Evolutionary conservation across 2,329 filamentous ascomycete species (phyloP).

Genomic region (Aureobasidium sp.): DNA sequence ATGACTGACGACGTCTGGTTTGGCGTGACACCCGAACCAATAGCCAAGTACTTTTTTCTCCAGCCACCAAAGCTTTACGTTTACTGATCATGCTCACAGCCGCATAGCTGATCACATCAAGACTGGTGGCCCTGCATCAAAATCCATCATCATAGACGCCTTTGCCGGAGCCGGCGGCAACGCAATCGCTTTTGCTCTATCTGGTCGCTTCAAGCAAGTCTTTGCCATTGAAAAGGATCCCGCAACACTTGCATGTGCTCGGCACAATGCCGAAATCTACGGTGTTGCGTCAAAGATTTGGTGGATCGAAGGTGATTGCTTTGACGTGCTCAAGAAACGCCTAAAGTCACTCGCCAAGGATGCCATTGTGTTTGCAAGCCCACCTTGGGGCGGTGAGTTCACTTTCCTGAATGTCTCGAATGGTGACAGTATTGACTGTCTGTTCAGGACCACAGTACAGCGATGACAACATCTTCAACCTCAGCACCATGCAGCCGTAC

Average conservation of each 20-base stretch:
- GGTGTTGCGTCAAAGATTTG: conserved; percentile 71
- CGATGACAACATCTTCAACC: conserved; percentile 66
- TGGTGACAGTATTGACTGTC: neutral
- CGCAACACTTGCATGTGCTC: conserved; percentile 76
- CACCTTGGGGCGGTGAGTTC: conserved; percentile 63
- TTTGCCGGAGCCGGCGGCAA: conserved; percentile 94
- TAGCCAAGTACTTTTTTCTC: conserved; percentile 60
- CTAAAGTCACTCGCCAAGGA: conserved; percentile 43
- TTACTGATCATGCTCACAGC: conserved; percentile 43
- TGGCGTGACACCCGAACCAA: conserved; percentile 87
- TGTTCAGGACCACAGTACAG: conserved; percentile 54
- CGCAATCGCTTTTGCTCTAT: conserved; percentile 84
- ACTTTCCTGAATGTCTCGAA: neutral
- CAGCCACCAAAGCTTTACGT: neutral
- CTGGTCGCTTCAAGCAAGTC: conserved; percentile 70
- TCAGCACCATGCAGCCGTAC: conserved; percentile 85
- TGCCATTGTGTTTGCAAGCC: conserved; percentile 62
- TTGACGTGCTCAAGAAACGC: conserved; percentile 57
- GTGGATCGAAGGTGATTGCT: conserved; percentile 83
- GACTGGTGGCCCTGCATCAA: conserved; percentile 46
- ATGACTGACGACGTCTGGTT: conserved; percentile 96
- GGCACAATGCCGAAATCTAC: conserved; percentile 84
- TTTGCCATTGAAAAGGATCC: conserved; percentile 84
- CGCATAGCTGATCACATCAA: conserved; percentile 69
- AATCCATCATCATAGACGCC: conserved; percentile 70